A percentile compares a stretch with the other conserved stretches of the same genome.
Evolutionary conservation across 2,329 filamentous ascomycete genomes (phyloP).

Genomic region (Hortaea werneckii): DNA sequence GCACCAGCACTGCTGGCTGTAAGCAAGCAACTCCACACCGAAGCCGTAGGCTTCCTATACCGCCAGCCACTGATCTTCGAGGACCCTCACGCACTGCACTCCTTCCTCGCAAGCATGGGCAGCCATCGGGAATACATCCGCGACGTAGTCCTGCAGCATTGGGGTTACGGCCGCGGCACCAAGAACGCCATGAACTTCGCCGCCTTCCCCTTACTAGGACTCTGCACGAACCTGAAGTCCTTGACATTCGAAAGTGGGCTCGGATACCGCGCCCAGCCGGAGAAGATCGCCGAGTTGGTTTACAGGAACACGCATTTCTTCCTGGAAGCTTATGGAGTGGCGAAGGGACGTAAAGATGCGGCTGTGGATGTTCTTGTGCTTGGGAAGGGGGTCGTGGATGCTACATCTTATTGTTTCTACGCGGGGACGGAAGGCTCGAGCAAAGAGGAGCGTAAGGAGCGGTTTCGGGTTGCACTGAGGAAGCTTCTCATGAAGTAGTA

Average conservation of each 20-base stretch:
- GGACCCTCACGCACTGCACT: constrained; percentile 14
- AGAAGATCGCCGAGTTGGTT: constrained; percentile 12
- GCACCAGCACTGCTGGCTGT: constrained; percentile 20
- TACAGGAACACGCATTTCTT: constrained; percentile 18
- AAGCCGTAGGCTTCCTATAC: constrained; percentile 20
- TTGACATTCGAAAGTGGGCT: constrained; percentile 16
- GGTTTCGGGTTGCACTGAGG: constrained; percentile 6
- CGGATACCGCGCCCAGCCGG: neutral
- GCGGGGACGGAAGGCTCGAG: neutral
- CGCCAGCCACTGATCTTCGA: constrained; percentile 14
- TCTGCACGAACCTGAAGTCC: constrained; percentile 16
- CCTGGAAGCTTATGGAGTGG: constrained; percentile 15
- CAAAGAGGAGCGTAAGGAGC: constrained; percentile 3
- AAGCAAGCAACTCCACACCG: constrained; percentile 19
- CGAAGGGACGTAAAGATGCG: constrained; percentile 15
- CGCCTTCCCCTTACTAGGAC: constrained; percentile 16
- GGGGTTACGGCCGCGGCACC: constrained; percentile 8
- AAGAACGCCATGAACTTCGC: constrained; percentile 13
- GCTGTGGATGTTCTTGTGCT: constrained; percentile 18
- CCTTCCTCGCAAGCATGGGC: constrained; percentile 19
- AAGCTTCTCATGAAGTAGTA: too few species aligned
- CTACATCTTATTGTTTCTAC: constrained; percentile 5
- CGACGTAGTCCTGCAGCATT: constrained; percentile 14
- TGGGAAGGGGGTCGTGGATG: too few species aligned
- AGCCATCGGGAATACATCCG: constrained; percentile 14